Conservation (phyloP, 2,329 filamentous ascomycete species). For the Monosporascus ibericus region DNA sequence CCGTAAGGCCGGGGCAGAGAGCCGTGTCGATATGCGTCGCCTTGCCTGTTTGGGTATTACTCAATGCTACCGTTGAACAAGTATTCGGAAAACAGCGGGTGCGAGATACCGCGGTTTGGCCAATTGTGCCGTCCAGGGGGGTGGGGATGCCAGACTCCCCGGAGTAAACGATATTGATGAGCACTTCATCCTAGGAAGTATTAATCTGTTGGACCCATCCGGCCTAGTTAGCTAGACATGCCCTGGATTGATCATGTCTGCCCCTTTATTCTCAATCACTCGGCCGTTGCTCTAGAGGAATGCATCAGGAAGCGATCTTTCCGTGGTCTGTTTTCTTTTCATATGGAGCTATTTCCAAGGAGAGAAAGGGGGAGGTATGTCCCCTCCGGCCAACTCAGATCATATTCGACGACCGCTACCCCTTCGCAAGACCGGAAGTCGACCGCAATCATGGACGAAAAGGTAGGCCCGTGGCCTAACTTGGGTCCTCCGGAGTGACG, state of each 20-base stretch:
- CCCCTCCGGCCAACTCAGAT: too few relatives aligned
- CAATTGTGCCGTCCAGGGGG: background rate
- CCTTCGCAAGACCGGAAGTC: too few relatives aligned
- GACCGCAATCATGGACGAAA: too few relatives aligned
- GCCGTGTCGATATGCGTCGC: conserved; percentile 73
- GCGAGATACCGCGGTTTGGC: conserved; percentile 65
- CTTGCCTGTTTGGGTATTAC: conserved; percentile 82
- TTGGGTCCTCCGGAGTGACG: too few relatives aligned
- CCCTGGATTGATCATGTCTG: background rate
- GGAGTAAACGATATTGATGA: background rate
- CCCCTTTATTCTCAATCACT: background rate
- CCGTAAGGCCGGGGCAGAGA: conserved; percentile 84
- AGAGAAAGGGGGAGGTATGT: too few relatives aligned
- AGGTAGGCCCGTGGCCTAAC: too few relatives aligned
- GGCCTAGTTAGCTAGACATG: too few relatives aligned
- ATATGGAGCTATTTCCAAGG: too few relatives aligned
- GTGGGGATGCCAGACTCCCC: background rate
- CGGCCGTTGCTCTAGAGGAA: background rate
- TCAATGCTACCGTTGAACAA: conserved; percentile 92
- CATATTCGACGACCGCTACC: too few relatives aligned
- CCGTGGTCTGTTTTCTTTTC: too few relatives aligned
- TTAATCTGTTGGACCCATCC: too few relatives aligned
- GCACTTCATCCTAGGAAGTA: background rate
- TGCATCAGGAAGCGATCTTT: background rate
- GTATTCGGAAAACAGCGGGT: conserved; percentile 75